Base-by-base conservation (phyloP, 2,329 filamentous ascomycete genomes). In the Furcasterigmium sp. region DNA sequence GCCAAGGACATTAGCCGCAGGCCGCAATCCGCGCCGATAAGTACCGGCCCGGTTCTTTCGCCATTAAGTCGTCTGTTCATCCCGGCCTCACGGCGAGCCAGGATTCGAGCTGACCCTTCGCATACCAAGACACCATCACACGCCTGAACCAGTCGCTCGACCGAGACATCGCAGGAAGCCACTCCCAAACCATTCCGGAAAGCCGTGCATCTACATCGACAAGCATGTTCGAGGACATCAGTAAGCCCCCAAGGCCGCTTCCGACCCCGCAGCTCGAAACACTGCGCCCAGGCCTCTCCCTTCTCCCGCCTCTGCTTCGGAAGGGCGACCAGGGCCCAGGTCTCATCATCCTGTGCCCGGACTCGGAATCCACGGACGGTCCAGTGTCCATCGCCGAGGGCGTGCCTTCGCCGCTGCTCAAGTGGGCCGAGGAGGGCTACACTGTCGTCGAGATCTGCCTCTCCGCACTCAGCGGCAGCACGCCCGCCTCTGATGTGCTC, bases 371-470 rank as follows among this genome's bases (percentile, higher is more conserved):
- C 7, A 7, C 23, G 11, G 11, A 7, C 23, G 11, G 23, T 11
- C 23, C 23, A 11, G 23, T 26, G 11, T 26, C 23, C 11, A 26
- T 26, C 23, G 7, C 23, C 7, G 23, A 26, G 23, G 23, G 23
- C 11, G 23, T 26, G 23, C 23, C 23, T 26, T 26, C 69, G 43
- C 82, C 82, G 1, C 68, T 73, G 8, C 76, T 78, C 0, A 87
- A 87, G 59, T 87, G 84, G 84, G 82, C 82, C 0, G 83, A 87
- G 55, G 84, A 87, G 56, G 80, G 83, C 0, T 86, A 78, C 50
- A 67, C 75, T 0, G 80, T 86, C 3, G 77, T 67, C 0, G 73
- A 84, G 56, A 56, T 85, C 1, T 55, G 62, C 3, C 53, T 7
- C 11, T 7, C 64, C 2, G 51, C 50, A 13, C 37, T 50, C 20